phyloP scores from a whole-genome alignment of 1,284 basidiomycete species.

The Boletus hoseneyae region DNA sequence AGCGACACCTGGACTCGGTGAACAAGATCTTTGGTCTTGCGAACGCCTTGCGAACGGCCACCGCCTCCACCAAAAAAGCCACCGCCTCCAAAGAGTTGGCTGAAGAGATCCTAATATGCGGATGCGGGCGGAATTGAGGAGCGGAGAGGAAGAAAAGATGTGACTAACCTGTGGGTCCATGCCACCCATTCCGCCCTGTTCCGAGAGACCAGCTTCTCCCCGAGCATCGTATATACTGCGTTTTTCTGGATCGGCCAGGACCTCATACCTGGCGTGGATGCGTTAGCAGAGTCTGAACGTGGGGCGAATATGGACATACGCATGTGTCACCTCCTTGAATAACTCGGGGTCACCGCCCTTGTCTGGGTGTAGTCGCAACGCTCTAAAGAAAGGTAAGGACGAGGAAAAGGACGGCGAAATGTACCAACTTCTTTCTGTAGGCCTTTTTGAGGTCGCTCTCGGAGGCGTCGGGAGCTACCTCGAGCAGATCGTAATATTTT shows the following conservation, averaged over 20 bases:
- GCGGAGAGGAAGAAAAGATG: neutral
- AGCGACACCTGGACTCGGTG: constrained; percentile 95
- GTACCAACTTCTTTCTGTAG: constrained; percentile 82
- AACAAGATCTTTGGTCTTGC: constrained; percentile 97
- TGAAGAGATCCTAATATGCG: constrained; percentile 83
- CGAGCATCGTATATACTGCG: constrained; percentile 86
- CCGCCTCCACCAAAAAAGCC: constrained; percentile 54
- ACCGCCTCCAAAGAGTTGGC: constrained; percentile 84
- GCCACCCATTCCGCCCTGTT: constrained; percentile 87
- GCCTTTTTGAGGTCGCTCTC: constrained; percentile 91
- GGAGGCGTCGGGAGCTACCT: constrained; percentile 72
- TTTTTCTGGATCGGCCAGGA: constrained; percentile 89
- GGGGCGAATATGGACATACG: constrained; percentile 60
- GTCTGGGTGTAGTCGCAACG: constrained; percentile 90
- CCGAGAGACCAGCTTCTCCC: constrained; percentile 90
- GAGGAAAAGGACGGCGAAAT: neutral
- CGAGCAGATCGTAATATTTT: constrained; percentile 89
- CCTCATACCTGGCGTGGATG: constrained; percentile 72
- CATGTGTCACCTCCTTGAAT: constrained; percentile 98
- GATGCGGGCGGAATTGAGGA: constrained; percentile 1
- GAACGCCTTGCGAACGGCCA: constrained; percentile 72
- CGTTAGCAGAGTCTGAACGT: constrained; percentile 6
- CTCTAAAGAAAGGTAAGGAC: constrained; percentile 46
- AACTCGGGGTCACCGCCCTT: constrained; percentile 96
- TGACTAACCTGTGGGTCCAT: constrained; percentile 87